phyloP scores from a whole-genome alignment of 371 early-diverging fungal genomes.

The Mortierella sp. region DNA sequence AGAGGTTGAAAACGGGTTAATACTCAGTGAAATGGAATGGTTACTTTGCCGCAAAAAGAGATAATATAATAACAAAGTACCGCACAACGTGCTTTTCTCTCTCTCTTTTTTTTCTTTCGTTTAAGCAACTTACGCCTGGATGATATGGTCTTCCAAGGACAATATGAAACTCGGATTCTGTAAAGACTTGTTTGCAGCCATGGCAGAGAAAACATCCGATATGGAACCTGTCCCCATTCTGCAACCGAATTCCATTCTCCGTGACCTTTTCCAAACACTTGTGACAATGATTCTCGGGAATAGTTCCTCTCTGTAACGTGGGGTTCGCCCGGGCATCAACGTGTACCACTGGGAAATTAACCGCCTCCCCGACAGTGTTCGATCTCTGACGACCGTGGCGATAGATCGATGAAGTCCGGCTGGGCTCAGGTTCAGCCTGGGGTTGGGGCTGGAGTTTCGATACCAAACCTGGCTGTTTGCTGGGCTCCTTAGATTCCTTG shows the following conservation, averaged over 20 bases:
- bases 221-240: conserved; percentile 72
- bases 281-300: conserved; percentile 57
- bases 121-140: conserved; percentile 50
- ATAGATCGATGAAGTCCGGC: conserved; percentile 13
- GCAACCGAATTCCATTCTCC: conserved; percentile 64
- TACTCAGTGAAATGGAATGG: no score
- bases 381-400: conserved; percentile 53
- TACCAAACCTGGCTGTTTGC: background rate
- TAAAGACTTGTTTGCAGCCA: conserved; percentile 72
- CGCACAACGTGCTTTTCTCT: no score
- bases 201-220: conserved; percentile 77
- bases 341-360: conserved; percentile 30
- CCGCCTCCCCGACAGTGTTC: conserved; percentile 49
- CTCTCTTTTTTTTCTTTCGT: no score
- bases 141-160: conserved; percentile 63
- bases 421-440: conserved; percentile 20
- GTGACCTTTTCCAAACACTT: conserved; percentile 59
- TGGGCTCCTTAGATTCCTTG: conserved; percentile 4
- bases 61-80: no score
- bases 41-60: no score
- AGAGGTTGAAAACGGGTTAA: no score
- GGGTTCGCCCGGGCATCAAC: conserved; percentile 16
- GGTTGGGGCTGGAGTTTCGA: no score
- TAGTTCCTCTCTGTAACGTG: conserved; percentile 1
- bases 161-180: conserved; percentile 66